These are phyloP conservation scores for Carex kokanica DNA, from an alignment of 176 grass and related monocot genomes.

Conservation along the genomic window DNA sequence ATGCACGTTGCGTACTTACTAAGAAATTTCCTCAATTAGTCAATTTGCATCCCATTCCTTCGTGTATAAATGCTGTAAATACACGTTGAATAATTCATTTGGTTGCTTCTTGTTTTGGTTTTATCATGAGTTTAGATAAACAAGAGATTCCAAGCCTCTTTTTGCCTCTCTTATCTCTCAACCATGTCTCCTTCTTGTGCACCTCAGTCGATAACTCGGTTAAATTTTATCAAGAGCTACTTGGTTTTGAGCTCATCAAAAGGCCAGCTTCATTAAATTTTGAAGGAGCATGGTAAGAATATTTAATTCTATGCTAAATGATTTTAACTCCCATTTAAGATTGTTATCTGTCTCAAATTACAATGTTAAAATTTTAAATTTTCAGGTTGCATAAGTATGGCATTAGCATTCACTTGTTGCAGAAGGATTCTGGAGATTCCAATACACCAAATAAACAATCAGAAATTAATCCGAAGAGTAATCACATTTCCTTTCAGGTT, in stretches of 20 bases:
- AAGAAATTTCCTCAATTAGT: neutral
- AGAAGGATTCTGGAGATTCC: slow-evolving; percentile 21
- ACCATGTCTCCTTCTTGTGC: slow-evolving; percentile 75
- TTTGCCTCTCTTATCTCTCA: slow-evolving; percentile 58
- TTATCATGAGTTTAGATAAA: slow-evolving; percentile 25
- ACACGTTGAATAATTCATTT: neutral
- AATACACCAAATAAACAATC: neutral
- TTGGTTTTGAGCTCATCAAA: slow-evolving; percentile 68
- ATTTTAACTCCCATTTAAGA: neutral
- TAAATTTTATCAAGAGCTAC: slow-evolving; percentile 59
- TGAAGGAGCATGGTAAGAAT: slow-evolving; percentile 63
- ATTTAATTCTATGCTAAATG: neutral
- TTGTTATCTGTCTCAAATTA: neutral
- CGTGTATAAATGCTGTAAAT: neutral
- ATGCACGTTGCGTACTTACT: neutral
- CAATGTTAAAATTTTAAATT: neutral
- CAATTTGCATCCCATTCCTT: neutral
- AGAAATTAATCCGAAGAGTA: slow-evolving; percentile 60
- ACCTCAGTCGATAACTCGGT: slow-evolving; percentile 46
- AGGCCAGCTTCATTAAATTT: slow-evolving; percentile 69
- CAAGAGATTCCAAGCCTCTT: slow-evolving; percentile 5
- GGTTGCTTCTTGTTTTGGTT: neutral
- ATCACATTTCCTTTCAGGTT: slow-evolving; percentile 83
- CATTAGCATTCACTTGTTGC: slow-evolving; percentile 69
- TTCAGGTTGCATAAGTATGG: slow-evolving; percentile 61